Conservation (phyloP, 306 rosid species). For the Rosa persica region DNA sequence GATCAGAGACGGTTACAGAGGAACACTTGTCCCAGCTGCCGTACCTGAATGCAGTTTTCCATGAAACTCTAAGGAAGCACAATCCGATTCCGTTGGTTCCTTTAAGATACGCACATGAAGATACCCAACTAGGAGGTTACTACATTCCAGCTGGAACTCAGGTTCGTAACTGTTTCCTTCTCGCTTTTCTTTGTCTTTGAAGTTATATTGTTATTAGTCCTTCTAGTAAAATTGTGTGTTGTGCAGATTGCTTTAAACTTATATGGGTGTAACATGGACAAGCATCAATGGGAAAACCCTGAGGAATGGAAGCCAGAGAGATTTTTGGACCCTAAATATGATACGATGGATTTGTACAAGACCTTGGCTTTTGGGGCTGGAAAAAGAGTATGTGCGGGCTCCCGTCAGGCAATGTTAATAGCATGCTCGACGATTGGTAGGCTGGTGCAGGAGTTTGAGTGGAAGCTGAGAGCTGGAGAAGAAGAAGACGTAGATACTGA, state of each 20-base stretch:
- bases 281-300: constrained; percentile 65
- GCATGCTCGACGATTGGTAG: constrained; percentile 62
- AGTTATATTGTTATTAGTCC: neutral
- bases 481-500: constrained; percentile 72
- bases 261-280: constrained; percentile 93
- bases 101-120: constrained; percentile 71
- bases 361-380: constrained; percentile 98
- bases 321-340: constrained; percentile 66
- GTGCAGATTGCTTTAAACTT: constrained; percentile 80
- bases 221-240: neutral
- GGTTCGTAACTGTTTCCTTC: constrained; percentile 32
- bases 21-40: constrained; percentile 62
- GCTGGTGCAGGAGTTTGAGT: constrained; percentile 73
- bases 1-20: constrained; percentile 51
- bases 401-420: constrained; percentile 72
- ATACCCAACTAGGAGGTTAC: constrained; percentile 76
- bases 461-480: constrained; percentile 68
- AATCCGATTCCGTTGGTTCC: constrained; percentile 78
- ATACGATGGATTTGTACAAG: constrained; percentile 61
- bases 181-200: neutral
- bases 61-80: constrained; percentile 77
- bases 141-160: constrained; percentile 80
- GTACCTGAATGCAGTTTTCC: constrained; percentile 76
- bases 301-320: constrained; percentile 82
- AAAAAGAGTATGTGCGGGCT: constrained; percentile 86